phyloP scores from a whole-genome alignment of 805 yeast species.

The Jamesozyma spencerorum region DNA sequence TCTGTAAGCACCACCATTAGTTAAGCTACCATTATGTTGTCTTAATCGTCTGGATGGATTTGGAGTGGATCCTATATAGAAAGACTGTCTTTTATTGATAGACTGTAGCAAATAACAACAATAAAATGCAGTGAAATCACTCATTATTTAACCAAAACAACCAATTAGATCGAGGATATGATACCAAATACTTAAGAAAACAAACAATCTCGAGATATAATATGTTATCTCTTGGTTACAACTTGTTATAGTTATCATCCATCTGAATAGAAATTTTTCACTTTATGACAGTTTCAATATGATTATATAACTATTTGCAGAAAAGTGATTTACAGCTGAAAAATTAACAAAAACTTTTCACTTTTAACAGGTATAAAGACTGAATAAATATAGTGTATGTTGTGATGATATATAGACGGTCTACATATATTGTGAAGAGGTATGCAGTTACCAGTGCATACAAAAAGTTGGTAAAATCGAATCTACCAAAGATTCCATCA shows the following conservation, averaged over 20 bases:
- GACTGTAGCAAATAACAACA: conserved; percentile 67
- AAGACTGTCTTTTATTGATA: conserved; percentile 43
- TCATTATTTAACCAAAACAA: no score
- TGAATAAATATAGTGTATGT: no score
- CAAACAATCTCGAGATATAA: no score
- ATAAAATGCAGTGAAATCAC: conserved; percentile 35
- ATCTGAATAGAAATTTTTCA: no score
- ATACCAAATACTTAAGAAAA: no score
- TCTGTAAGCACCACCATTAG: conserved; percentile 56
- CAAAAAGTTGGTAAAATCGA: conserved; percentile 10
- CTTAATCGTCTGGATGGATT: conserved; percentile 58
- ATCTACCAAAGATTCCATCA: conserved; percentile 32
- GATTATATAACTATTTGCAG: no score
- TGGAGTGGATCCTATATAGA: conserved; percentile 78
- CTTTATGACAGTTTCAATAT: no score
- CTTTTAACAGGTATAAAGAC: neutral
- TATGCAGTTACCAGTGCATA: conserved; percentile 8
- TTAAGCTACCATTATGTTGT: conserved; percentile 69
- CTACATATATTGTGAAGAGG: neutral
- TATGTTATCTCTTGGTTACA: no score
- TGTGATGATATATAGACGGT: neutral
- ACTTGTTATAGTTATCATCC: no score
- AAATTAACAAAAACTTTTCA: no score
- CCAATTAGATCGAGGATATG: no score
- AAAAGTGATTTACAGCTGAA: no score